Base-by-base conservation (phyloP, 2,329 filamentous ascomycete species). In the Xylariaceae sp. region DNA sequence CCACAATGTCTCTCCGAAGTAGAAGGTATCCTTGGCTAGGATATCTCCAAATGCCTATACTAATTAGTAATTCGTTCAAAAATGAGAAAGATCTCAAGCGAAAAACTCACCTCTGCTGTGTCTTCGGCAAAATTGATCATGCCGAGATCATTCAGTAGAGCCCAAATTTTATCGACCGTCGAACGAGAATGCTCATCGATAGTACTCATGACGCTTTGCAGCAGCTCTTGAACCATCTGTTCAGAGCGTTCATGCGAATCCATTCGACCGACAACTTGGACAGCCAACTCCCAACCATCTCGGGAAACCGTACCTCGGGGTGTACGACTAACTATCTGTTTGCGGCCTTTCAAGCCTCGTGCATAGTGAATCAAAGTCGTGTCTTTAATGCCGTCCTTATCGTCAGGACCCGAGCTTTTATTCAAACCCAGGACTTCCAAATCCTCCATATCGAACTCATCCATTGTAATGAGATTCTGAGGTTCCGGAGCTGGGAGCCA, bases 211-310 rank as follows among this genome's bases (percentile, higher is more conserved):
- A 83, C 74, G 44, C 85, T 79, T 35, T 73, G 68, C 42, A 96
- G 74, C 50, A 96, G 70, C 48, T 85, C 79, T 33, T 82, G 77
- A 10, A 96, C 86, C 48, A 83, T 83, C 53, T 85, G 79, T 60
- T 87, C 84, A 6, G 87, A 87, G 40, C 80, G 77, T 39, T 80
- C 74, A 1, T 77, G 73, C 48, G 90, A 82, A 60, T 95, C 86
- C 62, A 97, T 77, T 43, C 92, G 82, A 8, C 86, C 87, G 37
- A 96, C 74, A 10, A 95, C 79, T 48, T 89, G 82, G 35, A 96
- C 82, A 0, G 90, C 86, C 60, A 96, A 70, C 68, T 96, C 89
- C 92, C 92, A 97, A 7, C 92, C 91, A 56, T 91, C 84, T 29
- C 77, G 72, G 12, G 66, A 60, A 11, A 65, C 63, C 19, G 57